Percentiles rank a stretch among this genome's conserved stretches.
Evolutionary conservation across 805 yeast species (phyloP).

Genomic region (Wickerhamiella australiensis): DNA sequence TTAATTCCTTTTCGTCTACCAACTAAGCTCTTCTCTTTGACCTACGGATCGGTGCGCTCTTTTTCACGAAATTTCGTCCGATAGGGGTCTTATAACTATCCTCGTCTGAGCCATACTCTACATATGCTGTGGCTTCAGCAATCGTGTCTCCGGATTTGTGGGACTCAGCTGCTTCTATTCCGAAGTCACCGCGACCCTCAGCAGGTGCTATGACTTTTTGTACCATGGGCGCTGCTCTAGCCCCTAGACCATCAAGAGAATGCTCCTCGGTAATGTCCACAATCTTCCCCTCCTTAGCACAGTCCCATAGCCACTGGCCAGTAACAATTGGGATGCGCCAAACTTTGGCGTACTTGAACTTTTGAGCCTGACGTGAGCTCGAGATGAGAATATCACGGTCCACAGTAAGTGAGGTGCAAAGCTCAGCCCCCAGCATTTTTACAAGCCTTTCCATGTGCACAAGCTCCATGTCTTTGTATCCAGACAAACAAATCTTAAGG

Average conservation of each 20-base stretch:
- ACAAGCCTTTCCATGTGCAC: constrained; percentile 59
- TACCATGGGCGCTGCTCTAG: background rate
- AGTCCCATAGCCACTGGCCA: constrained; percentile 31
- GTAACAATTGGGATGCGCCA: constrained; percentile 32
- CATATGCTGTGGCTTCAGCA: background rate
- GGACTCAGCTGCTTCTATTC: background rate
- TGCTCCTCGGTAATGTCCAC: background rate
- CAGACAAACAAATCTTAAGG: constrained; percentile 44
- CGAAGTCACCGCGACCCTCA: background rate
- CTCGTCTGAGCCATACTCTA: constrained; percentile 8
- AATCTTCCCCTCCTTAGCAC: constrained; percentile 19
- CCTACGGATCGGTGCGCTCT: constrained; percentile 4
- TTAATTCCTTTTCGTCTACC: no score
- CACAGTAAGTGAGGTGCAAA: constrained; percentile 38
- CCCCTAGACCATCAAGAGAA: constrained; percentile 9
- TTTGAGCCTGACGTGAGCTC: constrained; percentile 20
- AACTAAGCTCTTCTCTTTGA: background rate
- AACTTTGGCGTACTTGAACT: constrained; percentile 26
- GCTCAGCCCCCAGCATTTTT: constrained; percentile 39
- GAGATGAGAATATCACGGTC: constrained; percentile 44
- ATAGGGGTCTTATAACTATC: background rate
- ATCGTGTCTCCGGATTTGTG: background rate
- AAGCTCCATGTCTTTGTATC: constrained; percentile 66
- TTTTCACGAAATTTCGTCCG: background rate
- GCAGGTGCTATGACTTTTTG: background rate